Percentiles rank a stretch among this genome's conserved stretches.
Conservation (phyloP, 805 yeast genomes). For the Metschnikowia cubensis region DNA sequence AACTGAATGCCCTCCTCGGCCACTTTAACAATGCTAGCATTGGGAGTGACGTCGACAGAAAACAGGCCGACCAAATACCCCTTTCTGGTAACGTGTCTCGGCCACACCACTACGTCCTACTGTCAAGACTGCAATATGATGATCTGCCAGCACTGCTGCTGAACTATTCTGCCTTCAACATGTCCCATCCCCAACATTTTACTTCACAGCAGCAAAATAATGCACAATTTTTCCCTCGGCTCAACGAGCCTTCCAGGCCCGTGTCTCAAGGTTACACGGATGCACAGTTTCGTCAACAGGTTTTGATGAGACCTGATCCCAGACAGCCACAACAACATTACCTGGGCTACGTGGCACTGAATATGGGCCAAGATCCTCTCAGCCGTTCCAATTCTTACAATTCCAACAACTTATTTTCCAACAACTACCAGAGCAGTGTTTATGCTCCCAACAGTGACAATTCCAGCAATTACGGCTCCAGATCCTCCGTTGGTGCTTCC, state of each 20-base stretch:
- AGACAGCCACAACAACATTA: slow-evolving; percentile 4
- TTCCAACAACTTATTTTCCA: not conserved
- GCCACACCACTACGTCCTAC: slow-evolving; percentile 1
- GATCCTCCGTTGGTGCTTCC: not conserved
- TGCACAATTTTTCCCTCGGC: not conserved
- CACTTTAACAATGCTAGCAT: not conserved
- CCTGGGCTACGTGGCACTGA: not conserved
- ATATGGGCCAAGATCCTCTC: not conserved
- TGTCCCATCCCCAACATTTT: not conserved
- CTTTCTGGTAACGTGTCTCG: not conserved
- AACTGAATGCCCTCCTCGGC: not conserved
- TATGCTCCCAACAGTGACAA: not conserved
- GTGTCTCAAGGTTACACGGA: slow-evolving; percentile 5
- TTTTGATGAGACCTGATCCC: not conserved
- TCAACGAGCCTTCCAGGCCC: slow-evolving; percentile 2
- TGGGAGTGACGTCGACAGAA: not conserved
- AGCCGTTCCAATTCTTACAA: not conserved
- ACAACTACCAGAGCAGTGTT: not conserved
- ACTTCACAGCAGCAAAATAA: not conserved
- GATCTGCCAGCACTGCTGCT: not conserved
- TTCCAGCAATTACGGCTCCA: not conserved
- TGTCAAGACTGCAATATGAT: slow-evolving; percentile 1
- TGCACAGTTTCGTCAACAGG: slow-evolving; percentile 3
- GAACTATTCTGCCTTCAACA: not conserved
- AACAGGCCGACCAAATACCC: not conserved